Base-by-base conservation (phyloP, 768 basidiomycete genomes). In the Podaxis sp. region DNA sequence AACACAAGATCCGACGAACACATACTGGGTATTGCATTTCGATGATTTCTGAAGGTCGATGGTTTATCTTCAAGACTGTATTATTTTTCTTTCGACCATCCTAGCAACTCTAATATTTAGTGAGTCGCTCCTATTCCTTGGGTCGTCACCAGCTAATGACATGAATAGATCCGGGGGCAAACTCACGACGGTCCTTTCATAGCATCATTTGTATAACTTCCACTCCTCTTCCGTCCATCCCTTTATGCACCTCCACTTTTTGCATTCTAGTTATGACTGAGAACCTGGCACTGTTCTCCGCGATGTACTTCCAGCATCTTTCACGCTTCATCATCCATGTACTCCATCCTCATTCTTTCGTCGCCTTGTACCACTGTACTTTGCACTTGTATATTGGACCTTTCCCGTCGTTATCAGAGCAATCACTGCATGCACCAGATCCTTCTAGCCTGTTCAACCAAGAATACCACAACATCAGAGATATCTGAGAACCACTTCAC, bases 1-100 rank as follows among this genome's bases (percentile, higher is more conserved):
- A 64, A 75, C 75, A 5, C 79, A 76, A 40, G 41, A 58, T 11
- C 44, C 58, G 37, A 56, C 58, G 13, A 56, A 40, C 51, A 59
- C 56, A 20, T 49, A 30, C 24, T 66, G 66, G 66, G 17, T 46
- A 40, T 49, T 66, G 40, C 57, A 64, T 20, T 60, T 66, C 33
- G 66, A 66, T 41, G 55, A 62, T 28, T 41, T 36, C 26, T 52
- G 38, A 52, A 46, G 28, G 48, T 52, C 15, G 51, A 11, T 17
- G 37, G 24, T 53, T 46, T 54, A 30, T 60, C 26, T 41, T 54
- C 38, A 26, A 30, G 20, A 38, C 30, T 24, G 51, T 41, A 37
- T 51, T 24, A 22, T 40, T 38, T 56, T 40, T 36, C 24, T 46
- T 17, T 20, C 8, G 36, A 20, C 36, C 37, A 40, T n/a, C 28